Conservation (phyloP, 495 filamentous ascomycete genomes). For the Annulohypoxylon nitens region DNA sequence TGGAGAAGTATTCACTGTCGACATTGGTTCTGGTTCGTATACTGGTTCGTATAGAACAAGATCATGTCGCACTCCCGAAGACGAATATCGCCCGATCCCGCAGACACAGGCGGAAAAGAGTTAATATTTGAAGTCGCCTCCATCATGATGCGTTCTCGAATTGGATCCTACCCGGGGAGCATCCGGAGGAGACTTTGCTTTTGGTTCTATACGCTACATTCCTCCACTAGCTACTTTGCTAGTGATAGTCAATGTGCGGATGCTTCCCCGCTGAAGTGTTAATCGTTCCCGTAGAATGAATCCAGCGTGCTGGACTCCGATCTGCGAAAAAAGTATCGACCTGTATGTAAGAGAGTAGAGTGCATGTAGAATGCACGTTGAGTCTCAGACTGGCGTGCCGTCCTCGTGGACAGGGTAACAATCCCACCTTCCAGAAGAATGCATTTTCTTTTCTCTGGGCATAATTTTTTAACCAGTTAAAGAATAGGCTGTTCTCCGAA, state of each 20-base stretch:
- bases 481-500: not conserved
- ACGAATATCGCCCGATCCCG: not conserved
- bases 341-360: not conserved
- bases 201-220: constrained; percentile 15
- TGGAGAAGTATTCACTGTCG: not conserved
- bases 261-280: constrained; percentile 15
- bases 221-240: constrained; percentile 9
- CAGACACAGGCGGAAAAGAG: not conserved
- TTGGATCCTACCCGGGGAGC: constrained; percentile 3
- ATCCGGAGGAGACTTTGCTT: not conserved
- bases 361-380: not conserved
- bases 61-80: not conserved
- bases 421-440: constrained; percentile 8
- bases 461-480: not conserved
- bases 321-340: constrained; percentile 18
- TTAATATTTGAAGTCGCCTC: constrained; percentile 1
- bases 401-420: constrained; percentile 14
- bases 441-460: constrained; percentile 5
- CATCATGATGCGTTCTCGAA: constrained; percentile 1
- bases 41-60: not conserved
- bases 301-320: constrained; percentile 14
- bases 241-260: not conserved
- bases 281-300: constrained; percentile 4
- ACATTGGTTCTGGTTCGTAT: not conserved
- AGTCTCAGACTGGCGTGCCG: not conserved